Evolutionary conservation across 2,329 filamentous ascomycete genomes (phyloP), one percentile per base, ranked within the genome.

Genomic region (Alternaria novae-zelandiae): DNA sequence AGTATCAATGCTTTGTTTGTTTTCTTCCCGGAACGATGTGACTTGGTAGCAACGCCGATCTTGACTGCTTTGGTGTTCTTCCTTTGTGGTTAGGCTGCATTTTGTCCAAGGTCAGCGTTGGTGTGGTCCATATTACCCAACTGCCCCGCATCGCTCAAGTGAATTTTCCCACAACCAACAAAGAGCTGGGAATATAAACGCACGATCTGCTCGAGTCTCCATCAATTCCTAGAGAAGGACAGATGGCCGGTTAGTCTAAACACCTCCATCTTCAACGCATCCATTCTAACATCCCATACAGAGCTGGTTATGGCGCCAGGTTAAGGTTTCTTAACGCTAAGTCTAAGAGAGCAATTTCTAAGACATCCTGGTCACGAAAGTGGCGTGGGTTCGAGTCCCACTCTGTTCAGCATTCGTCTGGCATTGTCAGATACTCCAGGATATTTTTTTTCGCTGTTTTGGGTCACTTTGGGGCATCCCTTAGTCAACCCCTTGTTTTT

Each of bases 321-420:
- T 77, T 76, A 77, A 77, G 73, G 74, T 76, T 59, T 64, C 74
- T 77, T 76, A 36, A 36, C 32, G 32, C n/a, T 36, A 36, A 36
- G 32, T 36, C 30, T 36, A 36, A 32, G 30, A 13, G 13, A 76
- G 67, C 69, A 74, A 70, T 65, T 32, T 32, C 30, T 15, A 30
- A 32, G 30, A 67, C 75, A 2, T 78, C 76, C 76, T 79, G 75
- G 76, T 79, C 75, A 77, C 74, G 76, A 78, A 78, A 79, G 73
- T 77, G 74, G 77, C 77, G 65, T 61, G 65, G 63, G 65, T 67
- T 67, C 65, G 63, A 67, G 65, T 67, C 77, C 71, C 77, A 77
- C 75, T 78, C 77, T 78, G 73, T 77, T 79, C 77, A 79, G 59
- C 62, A 77, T 75, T 76, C 70, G 67, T 75, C 65, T 68, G 61